Base-by-base conservation (phyloP, 371 early-diverging fungal genomes). In the Apophysomyces elegans region DNA sequence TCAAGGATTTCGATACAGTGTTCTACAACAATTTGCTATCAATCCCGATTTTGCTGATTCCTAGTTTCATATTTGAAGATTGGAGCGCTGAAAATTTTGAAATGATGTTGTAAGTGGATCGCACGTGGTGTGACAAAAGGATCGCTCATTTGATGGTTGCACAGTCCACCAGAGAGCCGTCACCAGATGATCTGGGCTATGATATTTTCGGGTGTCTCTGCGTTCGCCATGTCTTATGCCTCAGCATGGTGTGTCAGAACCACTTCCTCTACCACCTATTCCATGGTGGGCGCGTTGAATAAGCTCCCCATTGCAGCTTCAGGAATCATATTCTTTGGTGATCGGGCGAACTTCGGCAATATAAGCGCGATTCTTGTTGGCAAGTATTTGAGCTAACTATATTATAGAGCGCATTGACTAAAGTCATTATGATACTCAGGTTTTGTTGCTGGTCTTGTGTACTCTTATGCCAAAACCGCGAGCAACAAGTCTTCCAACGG, bases 221-320 rank as follows among this genome's bases (percentile, higher is more conserved):
- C 96, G 7, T 97, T 98, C 84, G 90, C 88, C 57, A 99, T 98
- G 76, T 90, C 94, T 11, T 97, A 94, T 77, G 87, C 91, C 45
- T 93, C 94, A 59, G 92, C 95, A 2, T 98, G 97, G 98, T 95
- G 97, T 75, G 90, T 99, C 16, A 90, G 97, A 65, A 91, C 92
- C 6, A 95, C 99, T 12, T 88, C 90, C 2, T 95, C 99, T 1
- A 99, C 99, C 9, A 98, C 99, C 0, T 95, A 97, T 80, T 93
- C 94, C 58, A 99, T 99, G 99, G 94, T 96, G n/a, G 99, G 99
- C 12, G 98, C 99, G 11, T 87, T 99, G 43, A 99, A 99, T 82
- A 99, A 99, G 74, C 83, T 99, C 37, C 96, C 99, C 7, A 93
- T 99, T 58, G 95, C 99, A 16, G 83, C 96, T 39, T 91, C 94